These are phyloP conservation scores for Cladosporium velox DNA, from an alignment of 2,329 filamentous ascomycete genomes.

Conservation along the genomic window DNA sequence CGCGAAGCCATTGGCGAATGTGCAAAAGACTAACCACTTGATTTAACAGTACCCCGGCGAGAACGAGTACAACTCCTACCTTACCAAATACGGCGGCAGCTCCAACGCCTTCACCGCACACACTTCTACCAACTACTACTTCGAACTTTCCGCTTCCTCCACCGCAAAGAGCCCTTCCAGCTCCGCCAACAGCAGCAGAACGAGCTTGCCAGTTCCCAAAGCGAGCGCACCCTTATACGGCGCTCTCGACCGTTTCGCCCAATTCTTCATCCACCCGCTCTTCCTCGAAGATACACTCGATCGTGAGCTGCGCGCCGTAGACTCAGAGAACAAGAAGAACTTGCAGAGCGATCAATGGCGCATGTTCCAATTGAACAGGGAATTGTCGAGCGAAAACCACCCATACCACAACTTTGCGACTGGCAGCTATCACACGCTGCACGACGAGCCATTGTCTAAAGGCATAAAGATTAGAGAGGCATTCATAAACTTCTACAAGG, in stretches of 20 bases:
- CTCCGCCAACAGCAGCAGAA: slow-evolving; percentile 40
- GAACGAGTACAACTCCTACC: slow-evolving; percentile 93
- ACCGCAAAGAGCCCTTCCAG: slow-evolving; percentile 53
- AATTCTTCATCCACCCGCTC: slow-evolving; percentile 88
- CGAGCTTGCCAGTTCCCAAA: slow-evolving; percentile 40
- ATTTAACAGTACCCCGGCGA: slow-evolving; percentile 74
- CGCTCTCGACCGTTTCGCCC: slow-evolving; percentile 85
- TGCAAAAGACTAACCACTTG: slow-evolving; percentile 14
- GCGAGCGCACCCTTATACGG: slow-evolving; percentile 68
- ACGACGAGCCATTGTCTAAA: slow-evolving; percentile 74
- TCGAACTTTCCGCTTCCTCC: slow-evolving; percentile 84
- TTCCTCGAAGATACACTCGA: slow-evolving; percentile 85
- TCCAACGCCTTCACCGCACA: slow-evolving; percentile 94
- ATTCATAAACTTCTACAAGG: slow-evolving; percentile 88
- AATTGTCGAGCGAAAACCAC: slow-evolving; percentile 81
- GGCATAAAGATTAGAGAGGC: slow-evolving; percentile 85
- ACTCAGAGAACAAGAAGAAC: slow-evolving; percentile 98
- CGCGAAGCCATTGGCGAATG: background rate
- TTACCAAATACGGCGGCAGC: slow-evolving; percentile 83
- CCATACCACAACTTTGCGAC: slow-evolving; percentile 92
- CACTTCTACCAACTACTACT: slow-evolving; percentile 97
- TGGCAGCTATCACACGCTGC: slow-evolving; percentile 82
- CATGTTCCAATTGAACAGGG: slow-evolving; percentile 83
- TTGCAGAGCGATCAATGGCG: slow-evolving; percentile 88
- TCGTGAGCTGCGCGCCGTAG: slow-evolving; percentile 82